A percentile compares a stretch with the other conserved stretches of the same genome.
Evolutionary conservation across 305 asterid species (phyloP).

Genomic region (Rubia peregrina): DNA sequence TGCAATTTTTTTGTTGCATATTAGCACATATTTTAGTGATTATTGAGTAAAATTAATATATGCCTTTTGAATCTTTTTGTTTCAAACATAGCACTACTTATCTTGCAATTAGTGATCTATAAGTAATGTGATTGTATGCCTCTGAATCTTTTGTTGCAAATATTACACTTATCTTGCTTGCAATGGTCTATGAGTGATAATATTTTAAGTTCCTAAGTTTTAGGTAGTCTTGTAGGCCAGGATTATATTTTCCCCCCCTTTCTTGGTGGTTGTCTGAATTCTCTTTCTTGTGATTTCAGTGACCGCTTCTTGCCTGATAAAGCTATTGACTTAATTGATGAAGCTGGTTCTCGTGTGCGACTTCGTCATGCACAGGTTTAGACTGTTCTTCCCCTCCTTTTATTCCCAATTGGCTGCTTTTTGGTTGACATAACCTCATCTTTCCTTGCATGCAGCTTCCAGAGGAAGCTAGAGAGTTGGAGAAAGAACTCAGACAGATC

Average conservation of each 20-base stretch:
- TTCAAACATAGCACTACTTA: not conserved
- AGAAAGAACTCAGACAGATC: conserved; percentile 90
- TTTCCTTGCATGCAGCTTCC: conserved; percentile 57
- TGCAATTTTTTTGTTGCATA: not conserved
- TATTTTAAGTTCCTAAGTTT: not conserved
- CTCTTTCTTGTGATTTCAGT: conserved; percentile 34
- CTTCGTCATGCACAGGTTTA: conserved; percentile 95
- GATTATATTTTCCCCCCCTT: no score
- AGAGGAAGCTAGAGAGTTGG: conserved; percentile 95
- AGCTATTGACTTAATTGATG: conserved; percentile 97
- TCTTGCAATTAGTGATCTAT: not conserved
- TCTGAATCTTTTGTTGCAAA: not conserved
- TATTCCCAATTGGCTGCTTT: not conserved
- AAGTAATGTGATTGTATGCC: not conserved
- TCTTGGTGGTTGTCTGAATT: conserved; percentile 5
- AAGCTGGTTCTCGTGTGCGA: conserved; percentile 97
- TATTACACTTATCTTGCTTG: not conserved
- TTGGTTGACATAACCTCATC: conserved; percentile 16
- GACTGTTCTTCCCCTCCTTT: conserved; percentile 16
- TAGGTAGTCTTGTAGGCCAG: not conserved
- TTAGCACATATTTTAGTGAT: not conserved
- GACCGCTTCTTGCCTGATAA: conserved; percentile 97
- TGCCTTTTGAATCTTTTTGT: not conserved
- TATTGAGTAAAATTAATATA: not conserved
- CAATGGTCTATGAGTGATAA: not conserved